Conservation (phyloP, 768 basidiomycete genomes). For the Coprinopsis cinerea region DNA sequence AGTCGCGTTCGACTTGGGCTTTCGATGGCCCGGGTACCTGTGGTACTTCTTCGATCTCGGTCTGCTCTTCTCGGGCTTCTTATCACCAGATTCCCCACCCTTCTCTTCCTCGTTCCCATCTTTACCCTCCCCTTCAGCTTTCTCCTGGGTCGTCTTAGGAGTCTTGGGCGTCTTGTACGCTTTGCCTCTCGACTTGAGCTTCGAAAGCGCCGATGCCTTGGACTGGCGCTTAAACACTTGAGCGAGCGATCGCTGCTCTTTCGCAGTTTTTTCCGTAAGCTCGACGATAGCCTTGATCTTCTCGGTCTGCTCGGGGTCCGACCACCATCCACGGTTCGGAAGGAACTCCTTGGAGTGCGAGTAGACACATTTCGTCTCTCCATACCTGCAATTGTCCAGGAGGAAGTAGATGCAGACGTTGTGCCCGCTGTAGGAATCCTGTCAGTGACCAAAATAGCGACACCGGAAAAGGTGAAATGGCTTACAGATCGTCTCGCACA, state of each 20-base stretch:
- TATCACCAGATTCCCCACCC: neutral
- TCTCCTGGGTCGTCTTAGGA: neutral
- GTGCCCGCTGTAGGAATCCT: constrained; percentile 33
- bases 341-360: constrained; percentile 42
- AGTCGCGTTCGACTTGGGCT: no score
- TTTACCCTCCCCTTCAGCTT: neutral
- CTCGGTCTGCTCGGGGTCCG: constrained; percentile 20
- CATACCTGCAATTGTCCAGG: constrained; percentile 30
- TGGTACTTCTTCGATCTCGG: no score
- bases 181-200: constrained; percentile 1
- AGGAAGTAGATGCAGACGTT: constrained; percentile 38
- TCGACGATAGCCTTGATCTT: constrained; percentile 25
- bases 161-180: neutral
- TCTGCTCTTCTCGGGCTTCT: no score
- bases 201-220: neutral
- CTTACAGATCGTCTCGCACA: constrained; percentile 44
- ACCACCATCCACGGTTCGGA: constrained; percentile 44
- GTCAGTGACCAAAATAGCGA: neutral
- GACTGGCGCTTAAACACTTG: neutral
- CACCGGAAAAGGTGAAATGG: constrained; percentile 13
- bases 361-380: constrained; percentile 38
- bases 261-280: constrained; percentile 17
- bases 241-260: constrained; percentile 7
- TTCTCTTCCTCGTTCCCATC: neutral
- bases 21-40: no score